Evolutionary conservation across 441 rosid species (phyloP), one percentile per base, ranked within the genome.

Genomic region (Viola pubescens): DNA sequence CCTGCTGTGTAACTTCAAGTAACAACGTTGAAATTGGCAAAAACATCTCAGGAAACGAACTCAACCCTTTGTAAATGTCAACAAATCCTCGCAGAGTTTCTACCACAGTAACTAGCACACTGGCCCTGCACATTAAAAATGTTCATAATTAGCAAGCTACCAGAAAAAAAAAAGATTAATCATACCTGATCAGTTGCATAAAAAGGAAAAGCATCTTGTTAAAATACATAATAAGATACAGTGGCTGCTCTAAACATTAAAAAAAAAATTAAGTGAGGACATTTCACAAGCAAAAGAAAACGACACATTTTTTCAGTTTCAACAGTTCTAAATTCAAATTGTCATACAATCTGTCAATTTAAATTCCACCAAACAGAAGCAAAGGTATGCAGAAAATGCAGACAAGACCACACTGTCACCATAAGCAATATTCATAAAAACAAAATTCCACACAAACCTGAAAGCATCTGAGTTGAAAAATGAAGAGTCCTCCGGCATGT

Each of bases 41-140:
- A 76, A 89, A 92, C 9, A 82, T 70, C 74, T 87, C 94, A 6
- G 92, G 87, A 54, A 89, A 92, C 12, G 95, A 87, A 71, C 67
- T 84, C 55, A 92, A 67, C 56, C 63, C 84, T 58, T 69, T 70
- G 66, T 77, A 71, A 56, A 68, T 67, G 62, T 79, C 78, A 48
- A 84, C 76, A 64, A 82, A 87, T 52, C 88, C 91, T 40, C 61
- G 64, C 45, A 89, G 64, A 56, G 86, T 87, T 75, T 85, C 94
- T 13, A 71, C 56, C 57, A 78, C 66, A 40, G 81, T 76, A 49
- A 79, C 57, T 68, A 92, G 73, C 65, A 77, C 64, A 40, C 90
- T 77, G 45, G 85, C 94, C 81, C 97, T 92, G 84, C 57, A 49
- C 1, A n/a, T 8, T 8, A 37, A 10, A 42, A 52, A 38, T 16